These are phyloP conservation scores for Fusarium anguioides DNA, from an alignment of 2,329 filamentous ascomycete genomes.

Conservation along the genomic window DNA sequence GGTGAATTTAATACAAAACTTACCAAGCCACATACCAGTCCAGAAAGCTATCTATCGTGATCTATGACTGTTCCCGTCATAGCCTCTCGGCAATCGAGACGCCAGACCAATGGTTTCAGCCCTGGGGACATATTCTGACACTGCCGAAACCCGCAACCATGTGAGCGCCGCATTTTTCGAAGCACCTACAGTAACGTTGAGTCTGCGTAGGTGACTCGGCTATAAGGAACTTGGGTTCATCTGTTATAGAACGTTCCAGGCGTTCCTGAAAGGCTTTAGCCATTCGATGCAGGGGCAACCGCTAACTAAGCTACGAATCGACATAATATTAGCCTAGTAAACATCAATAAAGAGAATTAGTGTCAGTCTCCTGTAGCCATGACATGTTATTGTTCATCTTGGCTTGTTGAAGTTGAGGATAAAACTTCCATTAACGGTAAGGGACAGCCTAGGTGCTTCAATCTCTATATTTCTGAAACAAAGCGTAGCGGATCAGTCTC, in stretches of 20 bases:
- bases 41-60: background rate
- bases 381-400: no score
- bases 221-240: background rate
- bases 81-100: background rate
- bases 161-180: background rate
- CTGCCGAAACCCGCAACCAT: background rate
- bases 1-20: no score
- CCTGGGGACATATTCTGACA: no score
- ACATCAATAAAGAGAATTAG: no score
- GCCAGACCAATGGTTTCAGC: background rate
- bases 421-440: no score
- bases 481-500: no score
- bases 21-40: background rate
- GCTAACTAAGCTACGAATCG: background rate
- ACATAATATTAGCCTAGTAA: background rate
- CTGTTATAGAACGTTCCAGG: background rate
- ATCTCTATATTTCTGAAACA: background rate
- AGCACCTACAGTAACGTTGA: background rate
- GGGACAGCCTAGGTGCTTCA: no score
- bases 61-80: background rate
- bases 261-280: background rate
- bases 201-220: no score
- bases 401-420: no score
- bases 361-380: no score
- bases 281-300: background rate